Conservation (phyloP, 192 early-diverging fungal genomes). For the Coemansia sp. region DNA sequence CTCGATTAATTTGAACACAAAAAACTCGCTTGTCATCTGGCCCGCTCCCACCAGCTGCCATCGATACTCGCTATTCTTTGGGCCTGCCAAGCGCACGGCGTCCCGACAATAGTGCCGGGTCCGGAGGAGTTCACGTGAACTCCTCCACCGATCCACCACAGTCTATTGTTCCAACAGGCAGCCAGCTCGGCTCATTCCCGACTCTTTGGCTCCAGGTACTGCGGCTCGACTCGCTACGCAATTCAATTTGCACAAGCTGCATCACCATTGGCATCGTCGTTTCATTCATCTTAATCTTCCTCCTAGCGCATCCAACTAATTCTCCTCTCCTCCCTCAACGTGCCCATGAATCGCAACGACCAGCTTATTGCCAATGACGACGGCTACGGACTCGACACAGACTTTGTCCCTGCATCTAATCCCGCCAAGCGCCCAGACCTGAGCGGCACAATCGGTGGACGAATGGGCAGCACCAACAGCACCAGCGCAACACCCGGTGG, state of each 20-base stretch:
- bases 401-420: conserved; percentile 20
- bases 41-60: too few species aligned
- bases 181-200: neutral
- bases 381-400: conserved; percentile 37
- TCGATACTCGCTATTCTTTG: too few species aligned
- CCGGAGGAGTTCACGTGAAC: neutral
- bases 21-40: too few species aligned
- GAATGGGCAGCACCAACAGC: conserved; percentile 19
- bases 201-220: neutral
- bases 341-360: conserved; percentile 40
- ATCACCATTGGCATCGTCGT: too few species aligned
- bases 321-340: neutral
- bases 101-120: conserved; percentile 3
- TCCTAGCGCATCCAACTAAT: neutral
- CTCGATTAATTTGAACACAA: too few species aligned
- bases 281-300: neutral
- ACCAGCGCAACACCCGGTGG: neutral
- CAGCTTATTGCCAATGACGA: conserved; percentile 54
- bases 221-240: neutral
- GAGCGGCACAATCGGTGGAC: conserved; percentile 52
- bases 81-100: too few species aligned
- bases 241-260: too few species aligned
- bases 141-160: neutral
- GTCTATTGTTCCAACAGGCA: too few species aligned
- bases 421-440: conserved; percentile 40